These are phyloP conservation scores for Trichoderma brevicompactum DNA, from an alignment of 2,329 filamentous ascomycete genomes.

Conservation along the genomic window DNA sequence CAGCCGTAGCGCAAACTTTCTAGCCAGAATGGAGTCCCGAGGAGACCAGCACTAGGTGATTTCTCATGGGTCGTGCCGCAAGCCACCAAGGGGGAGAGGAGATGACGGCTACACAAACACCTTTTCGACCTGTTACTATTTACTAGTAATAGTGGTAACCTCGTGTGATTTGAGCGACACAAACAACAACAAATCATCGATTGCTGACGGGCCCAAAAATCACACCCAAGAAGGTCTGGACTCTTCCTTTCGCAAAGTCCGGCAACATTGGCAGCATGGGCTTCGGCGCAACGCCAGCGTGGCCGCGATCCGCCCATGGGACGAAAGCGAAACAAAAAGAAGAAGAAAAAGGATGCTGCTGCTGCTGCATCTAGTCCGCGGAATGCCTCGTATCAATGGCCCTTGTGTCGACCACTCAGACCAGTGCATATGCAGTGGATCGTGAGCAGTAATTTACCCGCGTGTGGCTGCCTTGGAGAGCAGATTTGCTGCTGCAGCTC, in stretches of 20 bases:
- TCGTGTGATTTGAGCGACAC: constrained; percentile 1
- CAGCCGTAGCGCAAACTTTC: constrained; percentile 21
- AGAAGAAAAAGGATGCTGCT: no score
- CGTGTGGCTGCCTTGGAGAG: constrained; percentile 17
- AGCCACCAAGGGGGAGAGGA: neutral
- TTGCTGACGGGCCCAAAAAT: neutral
- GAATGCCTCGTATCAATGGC: constrained; percentile 3
- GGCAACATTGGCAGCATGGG: neutral
- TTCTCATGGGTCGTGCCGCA: constrained; percentile 9
- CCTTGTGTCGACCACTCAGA: neutral
- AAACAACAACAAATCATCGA: neutral
- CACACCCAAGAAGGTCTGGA: constrained; percentile 18
- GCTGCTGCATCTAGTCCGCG: neutral
- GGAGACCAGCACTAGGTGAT: neutral
- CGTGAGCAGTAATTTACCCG: constrained; percentile 17
- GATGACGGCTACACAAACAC: neutral
- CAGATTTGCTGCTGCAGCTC: constrained; percentile 12
- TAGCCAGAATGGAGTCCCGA: neutral
- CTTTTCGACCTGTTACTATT: neutral
- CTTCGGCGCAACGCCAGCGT: constrained; percentile 3
- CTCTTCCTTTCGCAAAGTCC: neutral
- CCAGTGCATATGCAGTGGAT: constrained; percentile 16
- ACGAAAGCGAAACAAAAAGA: neutral
- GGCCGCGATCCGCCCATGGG: neutral
- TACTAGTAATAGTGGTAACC: neutral